These are phyloP conservation scores for Leptographium wingfieldii DNA, from an alignment of 2,329 filamentous ascomycete species.

Conservation along the genomic window DNA sequence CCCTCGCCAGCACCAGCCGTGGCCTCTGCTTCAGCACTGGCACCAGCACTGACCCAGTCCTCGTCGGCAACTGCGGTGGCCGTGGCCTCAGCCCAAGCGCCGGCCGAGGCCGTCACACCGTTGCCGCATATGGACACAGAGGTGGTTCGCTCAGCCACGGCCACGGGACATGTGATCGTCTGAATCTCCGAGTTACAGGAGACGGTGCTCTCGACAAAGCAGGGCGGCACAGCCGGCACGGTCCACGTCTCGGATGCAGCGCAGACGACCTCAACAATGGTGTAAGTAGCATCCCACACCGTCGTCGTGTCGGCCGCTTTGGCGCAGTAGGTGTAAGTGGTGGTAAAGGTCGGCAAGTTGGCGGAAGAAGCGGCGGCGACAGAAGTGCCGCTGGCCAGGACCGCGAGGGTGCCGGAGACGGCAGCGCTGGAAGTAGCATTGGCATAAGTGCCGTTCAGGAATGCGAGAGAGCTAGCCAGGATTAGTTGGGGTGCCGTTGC, in stretches of 20 bases:
- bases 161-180: conserved; percentile 11
- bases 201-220: conserved; percentile 13
- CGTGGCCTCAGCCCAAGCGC: neutral
- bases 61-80: neutral
- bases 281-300: conserved; percentile 28
- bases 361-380: neutral
- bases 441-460: too few relatives aligned
- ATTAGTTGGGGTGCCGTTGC: neutral
- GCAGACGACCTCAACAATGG: conserved; percentile 26
- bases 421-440: too few relatives aligned
- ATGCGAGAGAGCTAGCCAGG: neutral
- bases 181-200: conserved; percentile 5
- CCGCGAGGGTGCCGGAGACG: neutral
- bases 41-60: neutral
- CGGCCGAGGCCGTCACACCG: conserved; percentile 11
- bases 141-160: conserved; percentile 2
- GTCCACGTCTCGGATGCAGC: conserved; percentile 29
- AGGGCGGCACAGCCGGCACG: conserved; percentile 15
- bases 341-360: conserved; percentile 18
- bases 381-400: neutral
- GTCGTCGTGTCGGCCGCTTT: conserved; percentile 25
- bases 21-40: neutral
- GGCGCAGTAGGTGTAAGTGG: conserved; percentile 24
- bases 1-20: neutral
- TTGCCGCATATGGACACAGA: conserved; percentile 6